Evolutionary conservation across 2,329 filamentous ascomycete species (phyloP).

Genomic region (Aspergillus transmontanensis): DNA sequence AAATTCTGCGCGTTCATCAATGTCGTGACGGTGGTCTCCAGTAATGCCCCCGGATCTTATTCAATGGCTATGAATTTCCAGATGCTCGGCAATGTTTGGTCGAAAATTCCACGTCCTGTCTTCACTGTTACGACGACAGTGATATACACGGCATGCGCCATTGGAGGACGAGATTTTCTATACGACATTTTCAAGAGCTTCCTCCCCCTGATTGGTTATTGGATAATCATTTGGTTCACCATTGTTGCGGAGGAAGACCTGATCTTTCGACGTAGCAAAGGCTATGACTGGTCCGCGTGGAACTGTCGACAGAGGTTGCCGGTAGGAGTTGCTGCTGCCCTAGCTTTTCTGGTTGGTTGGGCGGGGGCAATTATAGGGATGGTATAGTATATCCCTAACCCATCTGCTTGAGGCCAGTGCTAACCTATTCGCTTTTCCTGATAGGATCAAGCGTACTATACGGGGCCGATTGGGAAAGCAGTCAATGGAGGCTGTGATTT

Average conservation of each 20-base stretch:
- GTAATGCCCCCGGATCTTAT: slow-evolving; percentile 49
- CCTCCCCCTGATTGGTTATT: slow-evolving; percentile 51
- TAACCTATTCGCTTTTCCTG: slow-evolving; percentile 1
- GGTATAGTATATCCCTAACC: slow-evolving; percentile 24
- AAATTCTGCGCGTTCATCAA: slow-evolving; percentile 48
- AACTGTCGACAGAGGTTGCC: slow-evolving; percentile 41
- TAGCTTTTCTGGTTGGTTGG: slow-evolving; percentile 43
- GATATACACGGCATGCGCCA: slow-evolving; percentile 47
- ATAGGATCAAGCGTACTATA: slow-evolving; percentile 43
- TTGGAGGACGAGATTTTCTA: slow-evolving; percentile 47
- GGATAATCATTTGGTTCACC: slow-evolving; percentile 47
- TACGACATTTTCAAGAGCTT: slow-evolving; percentile 50
- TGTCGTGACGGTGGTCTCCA: slow-evolving; percentile 46
- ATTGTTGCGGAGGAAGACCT: slow-evolving; percentile 47
- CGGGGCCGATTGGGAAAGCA: slow-evolving; percentile 37
- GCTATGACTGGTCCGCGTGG: slow-evolving; percentile 48
- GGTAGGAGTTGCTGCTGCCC: slow-evolving; percentile 43
- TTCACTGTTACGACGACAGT: slow-evolving; percentile 46
- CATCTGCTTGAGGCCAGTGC: neutral
- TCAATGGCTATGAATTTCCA: slow-evolving; percentile 50
- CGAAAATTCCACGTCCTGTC: slow-evolving; percentile 45
- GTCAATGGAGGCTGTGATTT: slow-evolving; percentile 38
- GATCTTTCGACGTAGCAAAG: slow-evolving; percentile 42
- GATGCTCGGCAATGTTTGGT: slow-evolving; percentile 42
- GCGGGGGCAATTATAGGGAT: slow-evolving; percentile 45